Conservation (phyloP, 1,139 yeast genomes). For the Nakaseomyces kungkrabaensis region DNA sequence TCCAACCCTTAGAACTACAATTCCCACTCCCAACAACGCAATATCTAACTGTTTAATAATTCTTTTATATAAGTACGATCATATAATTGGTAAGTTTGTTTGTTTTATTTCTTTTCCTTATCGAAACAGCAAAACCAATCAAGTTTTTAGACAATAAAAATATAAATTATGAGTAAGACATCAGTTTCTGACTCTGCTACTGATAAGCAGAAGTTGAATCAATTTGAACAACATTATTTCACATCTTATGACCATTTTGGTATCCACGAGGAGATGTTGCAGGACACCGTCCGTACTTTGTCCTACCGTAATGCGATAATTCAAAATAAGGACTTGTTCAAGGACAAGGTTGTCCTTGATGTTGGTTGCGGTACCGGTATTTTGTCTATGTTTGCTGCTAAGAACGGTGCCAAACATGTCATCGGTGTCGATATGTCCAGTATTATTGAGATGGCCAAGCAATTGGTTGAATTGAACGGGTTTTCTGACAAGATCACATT, state of each 20-base stretch:
- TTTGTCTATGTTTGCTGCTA: slow-evolving; percentile 95
- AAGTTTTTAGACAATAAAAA: too few species aligned
- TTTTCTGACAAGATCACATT: slow-evolving; percentile 79
- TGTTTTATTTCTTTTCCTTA: too few species aligned
- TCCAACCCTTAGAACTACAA: too few species aligned
- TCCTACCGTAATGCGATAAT: slow-evolving; percentile 88
- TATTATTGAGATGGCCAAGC: slow-evolving; percentile 87
- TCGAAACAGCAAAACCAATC: too few species aligned
- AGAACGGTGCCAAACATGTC: slow-evolving; percentile 95
- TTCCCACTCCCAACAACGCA: not conserved
- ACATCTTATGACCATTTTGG: slow-evolving; percentile 94
- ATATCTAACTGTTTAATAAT: too few species aligned
- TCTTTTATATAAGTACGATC: too few species aligned
- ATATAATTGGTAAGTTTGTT: too few species aligned
- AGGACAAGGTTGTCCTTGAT: slow-evolving; percentile 91
- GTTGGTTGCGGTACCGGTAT: slow-evolving; percentile 99
- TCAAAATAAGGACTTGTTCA: slow-evolving; percentile 81
- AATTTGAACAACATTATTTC: slow-evolving; percentile 84
- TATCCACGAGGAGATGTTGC: slow-evolving; percentile 97
- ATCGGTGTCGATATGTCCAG: slow-evolving; percentile 96
- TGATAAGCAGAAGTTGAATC: slow-evolving; percentile 39
- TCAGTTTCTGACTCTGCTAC: slow-evolving; percentile 31
- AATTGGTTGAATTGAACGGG: slow-evolving; percentile 78
- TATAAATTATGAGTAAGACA: slow-evolving; percentile 17
- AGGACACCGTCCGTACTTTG: slow-evolving; percentile 86